Percentiles rank a stretch among this genome's conserved stretches.
phyloP scores from a whole-genome alignment of 345 rosid genomes.

The Rhodomyrtus tomentosa region DNA sequence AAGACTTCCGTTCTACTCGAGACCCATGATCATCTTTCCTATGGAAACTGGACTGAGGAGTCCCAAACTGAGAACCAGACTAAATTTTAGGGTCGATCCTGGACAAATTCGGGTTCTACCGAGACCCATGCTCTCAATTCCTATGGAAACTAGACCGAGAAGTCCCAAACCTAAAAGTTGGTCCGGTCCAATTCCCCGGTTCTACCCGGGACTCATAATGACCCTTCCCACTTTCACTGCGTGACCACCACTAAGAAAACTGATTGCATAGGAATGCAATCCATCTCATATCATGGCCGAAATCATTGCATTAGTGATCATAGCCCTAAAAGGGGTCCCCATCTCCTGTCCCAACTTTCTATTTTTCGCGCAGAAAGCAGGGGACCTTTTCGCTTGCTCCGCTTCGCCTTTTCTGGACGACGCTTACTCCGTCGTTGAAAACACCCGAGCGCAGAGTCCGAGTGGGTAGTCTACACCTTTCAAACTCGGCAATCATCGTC shows the following conservation, averaged over 20 bases:
- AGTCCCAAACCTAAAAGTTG: too few species aligned
- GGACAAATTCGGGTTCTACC: too few species aligned
- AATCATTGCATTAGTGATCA: not conserved
- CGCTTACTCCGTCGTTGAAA: not conserved
- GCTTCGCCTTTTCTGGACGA: not conserved
- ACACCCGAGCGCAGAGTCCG: not conserved
- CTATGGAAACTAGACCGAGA: too few species aligned
- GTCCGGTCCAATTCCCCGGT: too few species aligned
- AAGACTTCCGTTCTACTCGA: too few species aligned
- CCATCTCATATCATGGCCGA: not conserved
- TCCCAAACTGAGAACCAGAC: too few species aligned
- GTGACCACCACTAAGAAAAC: not conserved
- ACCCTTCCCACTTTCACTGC: not conserved
- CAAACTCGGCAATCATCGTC: not conserved
- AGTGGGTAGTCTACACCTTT: not conserved
- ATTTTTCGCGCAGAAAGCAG: not conserved
- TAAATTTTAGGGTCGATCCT: too few species aligned
- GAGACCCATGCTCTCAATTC: too few species aligned
- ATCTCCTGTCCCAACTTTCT: not conserved
- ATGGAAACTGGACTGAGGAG: too few species aligned
- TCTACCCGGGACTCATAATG: too few species aligned
- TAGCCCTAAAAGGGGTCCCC: not conserved
- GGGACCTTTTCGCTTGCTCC: not conserved
- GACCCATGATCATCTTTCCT: too few species aligned
- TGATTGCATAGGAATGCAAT: not conserved